A percentile compares a stretch with the other conserved stretches of the same genome.
phyloP scores from a whole-genome alignment of 2,329 filamentous ascomycete genomes.

The Neopestalotiopsis clavispora region DNA sequence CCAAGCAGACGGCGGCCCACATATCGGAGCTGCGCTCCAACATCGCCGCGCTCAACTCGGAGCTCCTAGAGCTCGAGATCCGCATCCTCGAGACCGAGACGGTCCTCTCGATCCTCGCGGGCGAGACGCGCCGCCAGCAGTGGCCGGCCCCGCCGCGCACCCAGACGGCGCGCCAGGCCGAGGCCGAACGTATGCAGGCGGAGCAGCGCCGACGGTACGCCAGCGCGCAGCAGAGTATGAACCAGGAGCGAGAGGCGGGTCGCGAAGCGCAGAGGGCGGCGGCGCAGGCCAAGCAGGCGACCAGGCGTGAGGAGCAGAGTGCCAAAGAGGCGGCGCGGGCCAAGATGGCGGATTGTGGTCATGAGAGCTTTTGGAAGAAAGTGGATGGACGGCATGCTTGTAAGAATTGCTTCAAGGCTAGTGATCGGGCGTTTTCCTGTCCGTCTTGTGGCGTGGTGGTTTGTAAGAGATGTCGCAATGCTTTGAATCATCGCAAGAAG shows the following conservation, averaged over 20 bases:
- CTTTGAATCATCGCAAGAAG: not conserved
- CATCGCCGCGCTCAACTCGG: not conserved
- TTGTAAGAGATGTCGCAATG: not conserved
- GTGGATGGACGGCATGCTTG: not conserved
- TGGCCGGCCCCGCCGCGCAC: not conserved
- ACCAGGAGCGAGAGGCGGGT: not conserved
- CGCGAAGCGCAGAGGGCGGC: not conserved
- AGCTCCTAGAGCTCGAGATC: not conserved
- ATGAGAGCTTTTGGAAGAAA: not conserved
- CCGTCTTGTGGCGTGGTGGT: not conserved
- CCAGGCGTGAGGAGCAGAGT: not conserved
- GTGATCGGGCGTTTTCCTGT: not conserved
- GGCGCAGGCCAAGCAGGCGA: not conserved
- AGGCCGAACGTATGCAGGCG: not conserved
- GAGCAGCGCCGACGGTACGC: not conserved
- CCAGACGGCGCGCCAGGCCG: not conserved
- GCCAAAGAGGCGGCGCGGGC: not conserved
- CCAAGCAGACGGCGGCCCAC: not conserved
- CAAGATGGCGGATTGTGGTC: not conserved
- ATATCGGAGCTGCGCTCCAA: not conserved
- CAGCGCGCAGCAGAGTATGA: not conserved
- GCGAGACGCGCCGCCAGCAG: not conserved
- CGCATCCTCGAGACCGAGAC: not conserved
- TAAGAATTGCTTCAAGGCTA: constrained; percentile 1
- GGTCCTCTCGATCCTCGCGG: not conserved